Evolutionary conservation across 495 filamentous ascomycete species (phyloP), one percentile per base, ranked within the genome.

Genomic region (Hyaloscypha finlandica): DNA sequence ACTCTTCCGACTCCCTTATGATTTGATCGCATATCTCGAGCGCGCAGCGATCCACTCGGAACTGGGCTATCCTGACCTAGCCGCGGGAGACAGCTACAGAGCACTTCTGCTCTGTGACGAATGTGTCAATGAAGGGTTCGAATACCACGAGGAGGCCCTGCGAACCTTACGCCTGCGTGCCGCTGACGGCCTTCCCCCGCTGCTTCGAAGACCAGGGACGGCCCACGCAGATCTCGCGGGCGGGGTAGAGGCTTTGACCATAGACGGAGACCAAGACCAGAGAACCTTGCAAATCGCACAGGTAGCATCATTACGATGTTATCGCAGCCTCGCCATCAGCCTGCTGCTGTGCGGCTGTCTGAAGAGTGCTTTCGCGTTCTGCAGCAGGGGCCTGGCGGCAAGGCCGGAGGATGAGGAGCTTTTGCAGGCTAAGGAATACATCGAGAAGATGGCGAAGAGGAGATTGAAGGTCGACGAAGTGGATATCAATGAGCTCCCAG

Each of bases 31-130:
- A 20, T 92, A 94, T 73, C 80, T 96, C 52, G 80, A 88, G 66
- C 86, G 94, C 31, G 90, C 92, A 32, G 76, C 84, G 33, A 80
- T 88, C 33, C 88, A 97, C 76, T 81, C 88, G 48, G 76, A 88
- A 63, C 84, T 97, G 35, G 91, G 87, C 39, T 97, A 95, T 76
- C 92, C 92, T 2, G 95, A 99, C 76, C 83, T 99, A 19, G 92
- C 92, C 4, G 90, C 90, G 31, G 92, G 92, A 51, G 95, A 97
- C 77, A 91, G 92, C 2, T 98, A 99, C 75, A 88, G 91, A 52
- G 92, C 93, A 2, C 84, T 99, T 2, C 86, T 97, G 12, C 80
- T 98, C 52, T 81, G 89, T 22, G 95, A 99, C 71, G 92, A 94
- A 62, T 84, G 93, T 30, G 74, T 82, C 63, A 89, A 95, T 63